phyloP scores from a whole-genome alignment of 2,329 filamentous ascomycete genomes.

The Ophiostoma populinum region DNA sequence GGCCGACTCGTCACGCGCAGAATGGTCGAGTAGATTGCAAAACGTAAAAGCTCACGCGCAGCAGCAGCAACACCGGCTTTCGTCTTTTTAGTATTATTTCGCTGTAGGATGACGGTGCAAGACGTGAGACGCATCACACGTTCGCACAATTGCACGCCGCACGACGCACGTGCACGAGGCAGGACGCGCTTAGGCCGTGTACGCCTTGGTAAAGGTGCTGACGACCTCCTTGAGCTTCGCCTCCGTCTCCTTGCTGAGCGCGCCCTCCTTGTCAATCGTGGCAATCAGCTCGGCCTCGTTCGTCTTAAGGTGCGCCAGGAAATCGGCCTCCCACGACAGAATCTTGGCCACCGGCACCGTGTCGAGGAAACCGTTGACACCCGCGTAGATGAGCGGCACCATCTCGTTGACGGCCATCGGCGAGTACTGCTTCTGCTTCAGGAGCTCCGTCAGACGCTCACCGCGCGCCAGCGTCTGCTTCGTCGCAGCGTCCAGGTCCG shows the following conservation, averaged over 20 bases:
- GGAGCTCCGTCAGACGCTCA: slow-evolving; percentile 95
- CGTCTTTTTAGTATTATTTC: too few relatives aligned
- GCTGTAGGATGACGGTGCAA: too few relatives aligned
- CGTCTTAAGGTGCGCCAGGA: slow-evolving; percentile 78
- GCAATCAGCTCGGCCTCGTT: slow-evolving; percentile 73
- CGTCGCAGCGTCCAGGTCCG: slow-evolving; percentile 94
- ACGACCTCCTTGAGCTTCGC: slow-evolving; percentile 63
- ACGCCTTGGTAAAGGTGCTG: slow-evolving; percentile 81
- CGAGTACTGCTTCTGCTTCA: slow-evolving; percentile 99
- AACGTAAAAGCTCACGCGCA: too few relatives aligned
- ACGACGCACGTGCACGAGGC: too few relatives aligned
- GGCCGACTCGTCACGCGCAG: too few relatives aligned
- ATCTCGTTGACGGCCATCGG: slow-evolving; percentile 99
- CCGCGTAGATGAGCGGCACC: slow-evolving; percentile 97
- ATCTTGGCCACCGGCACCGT: slow-evolving; percentile 78
- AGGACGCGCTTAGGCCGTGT: slow-evolving; percentile 46
- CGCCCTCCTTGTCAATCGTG: slow-evolving; percentile 88
- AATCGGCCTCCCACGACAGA: slow-evolving; percentile 84
- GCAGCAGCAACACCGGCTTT: too few relatives aligned
- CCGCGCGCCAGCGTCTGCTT: slow-evolving; percentile 97
- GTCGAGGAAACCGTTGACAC: slow-evolving; percentile 96
- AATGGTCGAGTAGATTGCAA: too few relatives aligned
- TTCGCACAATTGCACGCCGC: too few relatives aligned
- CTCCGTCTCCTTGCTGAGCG: slow-evolving; percentile 89
- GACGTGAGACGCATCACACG: too few relatives aligned